Conservation (phyloP, 2,329 filamentous ascomycete species). For the Diatrype stigma region DNA sequence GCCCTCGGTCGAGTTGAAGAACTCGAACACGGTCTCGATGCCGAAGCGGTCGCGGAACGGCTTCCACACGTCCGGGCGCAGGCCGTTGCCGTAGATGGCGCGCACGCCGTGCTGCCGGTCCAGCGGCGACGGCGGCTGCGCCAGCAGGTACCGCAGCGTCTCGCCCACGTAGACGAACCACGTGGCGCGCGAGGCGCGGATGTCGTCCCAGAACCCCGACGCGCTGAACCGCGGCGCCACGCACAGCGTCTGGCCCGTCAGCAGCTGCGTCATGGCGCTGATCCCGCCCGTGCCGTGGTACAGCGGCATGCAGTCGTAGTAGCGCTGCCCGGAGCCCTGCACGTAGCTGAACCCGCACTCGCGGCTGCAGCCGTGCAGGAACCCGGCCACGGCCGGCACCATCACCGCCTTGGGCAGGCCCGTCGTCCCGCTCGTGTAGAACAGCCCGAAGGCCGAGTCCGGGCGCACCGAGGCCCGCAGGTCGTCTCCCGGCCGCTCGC, state of each 20-base stretch:
- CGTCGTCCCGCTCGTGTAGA: slow-evolving; percentile 75
- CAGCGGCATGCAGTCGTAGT: slow-evolving; percentile 73
- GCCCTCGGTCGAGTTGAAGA: slow-evolving; percentile 76
- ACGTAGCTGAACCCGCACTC: slow-evolving; percentile 26
- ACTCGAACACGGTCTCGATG: slow-evolving; percentile 62
- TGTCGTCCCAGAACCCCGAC: slow-evolving; percentile 66
- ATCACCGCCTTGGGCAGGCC: slow-evolving; percentile 69
- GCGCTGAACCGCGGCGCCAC: slow-evolving; percentile 66
- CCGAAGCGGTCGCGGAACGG: slow-evolving; percentile 61
- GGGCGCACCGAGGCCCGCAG: slow-evolving; percentile 48
- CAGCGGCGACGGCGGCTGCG: slow-evolving; percentile 58
- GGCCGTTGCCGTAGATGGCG: slow-evolving; percentile 62
- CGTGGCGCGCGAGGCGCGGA: slow-evolving; percentile 63
- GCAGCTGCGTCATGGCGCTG: slow-evolving; percentile 50
- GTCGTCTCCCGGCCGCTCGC: slow-evolving; percentile 49
- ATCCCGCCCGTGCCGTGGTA: slow-evolving; percentile 74
- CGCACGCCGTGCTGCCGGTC: slow-evolving; percentile 57
- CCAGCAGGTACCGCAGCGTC: slow-evolving; percentile 69
- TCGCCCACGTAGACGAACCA: slow-evolving; percentile 77
- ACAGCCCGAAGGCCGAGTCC: slow-evolving; percentile 55
- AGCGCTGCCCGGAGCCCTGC: slow-evolving; percentile 47
- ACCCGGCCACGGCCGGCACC: slow-evolving; percentile 48
- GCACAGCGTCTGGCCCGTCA: slow-evolving; percentile 51
- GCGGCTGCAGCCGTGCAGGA: slow-evolving; percentile 27
- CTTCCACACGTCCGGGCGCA: slow-evolving; percentile 66